Conservation (phyloP, 352 stramenopile genomes). For the Pythium brachiatum region DNA sequence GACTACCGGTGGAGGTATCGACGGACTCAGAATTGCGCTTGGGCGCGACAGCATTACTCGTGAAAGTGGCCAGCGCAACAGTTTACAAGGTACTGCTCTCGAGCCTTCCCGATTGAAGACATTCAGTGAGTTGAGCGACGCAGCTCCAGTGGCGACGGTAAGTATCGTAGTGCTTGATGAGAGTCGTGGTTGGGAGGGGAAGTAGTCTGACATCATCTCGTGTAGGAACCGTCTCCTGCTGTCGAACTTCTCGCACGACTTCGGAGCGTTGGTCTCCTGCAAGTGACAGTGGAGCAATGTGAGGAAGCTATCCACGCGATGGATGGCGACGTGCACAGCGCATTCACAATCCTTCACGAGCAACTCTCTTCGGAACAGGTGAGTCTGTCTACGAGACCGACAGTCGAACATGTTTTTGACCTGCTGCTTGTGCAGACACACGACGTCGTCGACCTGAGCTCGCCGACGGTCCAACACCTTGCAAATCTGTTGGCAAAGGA, state of each 20-base stretch:
- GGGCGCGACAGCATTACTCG: conserved; percentile 68
- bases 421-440: neutral
- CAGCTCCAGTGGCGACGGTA: neutral
- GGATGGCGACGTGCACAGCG: conserved; percentile 20
- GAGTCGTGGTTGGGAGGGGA: too few relatives aligned
- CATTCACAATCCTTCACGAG: conserved; percentile 25
- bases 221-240: conserved; percentile 11
- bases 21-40: conserved; percentile 72
- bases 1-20: conserved; percentile 25
- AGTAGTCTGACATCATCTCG: conserved; percentile 1
- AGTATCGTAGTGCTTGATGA: neutral
- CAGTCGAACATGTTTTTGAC: neutral
- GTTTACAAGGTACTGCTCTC: neutral
- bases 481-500: conserved; percentile 45
- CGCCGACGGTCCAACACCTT: conserved; percentile 47
- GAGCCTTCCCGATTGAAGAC: conserved; percentile 20
- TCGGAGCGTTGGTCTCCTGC: conserved; percentile 2
- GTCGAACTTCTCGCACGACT: conserved; percentile 13
- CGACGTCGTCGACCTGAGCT: conserved; percentile 19
- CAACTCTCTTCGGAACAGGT: conserved; percentile 18
- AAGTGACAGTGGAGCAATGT: conserved; percentile 22
- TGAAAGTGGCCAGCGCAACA: conserved; percentile 39
- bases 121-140: conserved; percentile 14
- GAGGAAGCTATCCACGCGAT: conserved; percentile 22
- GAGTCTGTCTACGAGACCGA: neutral